These are phyloP conservation scores for Suhomyces wounanorum DNA, from an alignment of 1,139 yeast species.

Conservation along the genomic window DNA sequence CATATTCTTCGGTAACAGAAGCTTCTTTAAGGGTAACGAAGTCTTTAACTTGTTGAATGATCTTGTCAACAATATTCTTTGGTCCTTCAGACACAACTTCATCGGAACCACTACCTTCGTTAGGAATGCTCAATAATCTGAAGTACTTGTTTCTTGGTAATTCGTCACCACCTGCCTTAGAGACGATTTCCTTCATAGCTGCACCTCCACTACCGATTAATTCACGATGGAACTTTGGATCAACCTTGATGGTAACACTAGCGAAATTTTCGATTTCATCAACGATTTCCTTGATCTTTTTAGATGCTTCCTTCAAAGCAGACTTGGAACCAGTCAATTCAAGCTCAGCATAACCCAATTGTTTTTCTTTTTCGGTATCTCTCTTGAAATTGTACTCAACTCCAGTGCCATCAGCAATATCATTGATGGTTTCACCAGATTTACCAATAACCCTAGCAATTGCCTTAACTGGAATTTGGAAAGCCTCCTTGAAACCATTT, in stretches of 20 bases:
- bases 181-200: slow-evolving; percentile 70
- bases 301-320: slow-evolving; percentile 75
- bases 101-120: slow-evolving; percentile 63
- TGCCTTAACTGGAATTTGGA: slow-evolving; percentile 70
- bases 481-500: slow-evolving; percentile 67
- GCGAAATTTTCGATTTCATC: slow-evolving; percentile 67
- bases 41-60: slow-evolving; percentile 62
- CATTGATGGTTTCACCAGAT: slow-evolving; percentile 80
- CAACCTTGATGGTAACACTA: slow-evolving; percentile 64
- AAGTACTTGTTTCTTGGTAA: slow-evolving; percentile 47
- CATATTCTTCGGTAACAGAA: slow-evolving; percentile 55
- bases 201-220: slow-evolving; percentile 84
- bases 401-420: slow-evolving; percentile 79
- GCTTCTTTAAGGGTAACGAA: slow-evolving; percentile 70
- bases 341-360: slow-evolving; percentile 53
- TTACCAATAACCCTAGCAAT: slow-evolving; percentile 88
- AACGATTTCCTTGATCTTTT: slow-evolving; percentile 63
- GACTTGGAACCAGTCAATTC: slow-evolving; percentile 78
- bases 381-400: slow-evolving; percentile 68
- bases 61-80: slow-evolving; percentile 67
- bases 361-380: slow-evolving; percentile 45
- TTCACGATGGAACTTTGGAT: slow-evolving; percentile 75
- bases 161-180: slow-evolving; percentile 76
- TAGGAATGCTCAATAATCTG: slow-evolving; percentile 74
- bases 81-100: slow-evolving; percentile 75